These are phyloP conservation scores for Metschnikowia hibisci DNA, from an alignment of 805 yeast genomes.

Conservation along the genomic window DNA sequence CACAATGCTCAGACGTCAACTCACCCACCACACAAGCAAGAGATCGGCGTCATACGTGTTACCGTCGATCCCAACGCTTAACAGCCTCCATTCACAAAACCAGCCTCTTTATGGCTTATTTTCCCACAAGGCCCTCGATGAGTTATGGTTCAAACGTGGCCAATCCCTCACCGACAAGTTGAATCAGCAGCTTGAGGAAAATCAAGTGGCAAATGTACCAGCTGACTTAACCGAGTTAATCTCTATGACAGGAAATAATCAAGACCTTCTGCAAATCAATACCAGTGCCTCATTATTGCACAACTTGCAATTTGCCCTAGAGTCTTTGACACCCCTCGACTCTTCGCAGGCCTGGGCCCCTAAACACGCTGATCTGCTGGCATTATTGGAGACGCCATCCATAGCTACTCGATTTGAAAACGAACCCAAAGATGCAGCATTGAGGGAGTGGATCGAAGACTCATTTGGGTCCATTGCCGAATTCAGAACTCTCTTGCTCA, in stretches of 20 bases:
- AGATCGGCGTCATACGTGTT: conserved; percentile 31
- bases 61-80: conserved; percentile 31
- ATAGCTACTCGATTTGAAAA: conserved; percentile 28
- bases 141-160: conserved; percentile 49
- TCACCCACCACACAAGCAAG: conserved; percentile 1
- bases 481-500: conserved; percentile 64
- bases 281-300: conserved; percentile 45
- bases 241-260: conserved; percentile 41
- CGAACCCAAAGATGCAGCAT: conserved; percentile 31
- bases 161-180: conserved; percentile 36
- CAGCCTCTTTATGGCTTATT: conserved; percentile 49
- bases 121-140: conserved; percentile 44
- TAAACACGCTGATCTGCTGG: conserved; percentile 21
- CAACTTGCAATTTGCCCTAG: conserved; percentile 47
- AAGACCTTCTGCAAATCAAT: conserved; percentile 42
- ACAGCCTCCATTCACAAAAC: conserved; percentile 23
- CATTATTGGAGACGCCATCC: conserved; percentile 45
- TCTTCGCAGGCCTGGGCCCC: conserved; percentile 17
- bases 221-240: conserved; percentile 32
- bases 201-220: conserved; percentile 26
- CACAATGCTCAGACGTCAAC: conserved; percentile 6
- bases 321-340: conserved; percentile 34
- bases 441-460: conserved; percentile 47
- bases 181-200: conserved; percentile 32
- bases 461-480: conserved; percentile 77